Conservation (phyloP, 164 flowering plant species). For the Kingdonia uniflora region DNA sequence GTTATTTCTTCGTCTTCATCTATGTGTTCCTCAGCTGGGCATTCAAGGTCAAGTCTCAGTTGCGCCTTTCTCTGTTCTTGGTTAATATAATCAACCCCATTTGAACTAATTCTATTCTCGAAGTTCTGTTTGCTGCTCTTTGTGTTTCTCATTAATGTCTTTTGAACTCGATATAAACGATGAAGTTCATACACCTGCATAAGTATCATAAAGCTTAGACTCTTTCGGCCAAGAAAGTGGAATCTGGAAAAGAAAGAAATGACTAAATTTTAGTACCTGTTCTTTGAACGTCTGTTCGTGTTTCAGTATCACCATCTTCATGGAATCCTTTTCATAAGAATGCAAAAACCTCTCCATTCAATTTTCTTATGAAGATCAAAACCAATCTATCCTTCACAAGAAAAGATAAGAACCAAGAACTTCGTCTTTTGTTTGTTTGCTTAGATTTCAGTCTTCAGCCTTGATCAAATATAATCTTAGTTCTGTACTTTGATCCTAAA, state of each 20-base stretch:
- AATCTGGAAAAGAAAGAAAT: not conserved
- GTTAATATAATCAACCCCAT: conserved; percentile 1
- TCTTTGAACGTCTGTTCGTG: conserved; percentile 81
- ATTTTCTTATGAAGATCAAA: conserved; percentile 1
- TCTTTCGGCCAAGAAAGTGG: not conserved
- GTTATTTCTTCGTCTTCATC: conserved; percentile 17
- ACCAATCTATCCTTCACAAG: not conserved
- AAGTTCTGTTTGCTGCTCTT: conserved; percentile 7
- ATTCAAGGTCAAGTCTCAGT: conserved; percentile 34
- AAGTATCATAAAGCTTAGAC: not conserved
- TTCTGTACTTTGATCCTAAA: not conserved
- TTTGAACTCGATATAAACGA: conserved; percentile 64
- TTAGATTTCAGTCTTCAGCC: not conserved
- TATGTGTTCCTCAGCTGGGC: conserved; percentile 30
- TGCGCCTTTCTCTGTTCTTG: conserved; percentile 10
- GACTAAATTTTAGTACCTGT: conserved; percentile 38
- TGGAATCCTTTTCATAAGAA: conserved; percentile 41
- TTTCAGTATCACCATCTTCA: conserved; percentile 70
- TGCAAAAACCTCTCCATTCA: conserved; percentile 39
- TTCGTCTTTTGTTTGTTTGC: not conserved
- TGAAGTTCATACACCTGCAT: conserved; percentile 76
- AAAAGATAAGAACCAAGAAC: conserved; percentile 1
- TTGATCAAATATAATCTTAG: not conserved
- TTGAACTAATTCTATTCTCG: conserved; percentile 8
- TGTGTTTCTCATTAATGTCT: conserved; percentile 49